Evolutionary conservation across 2,329 filamentous ascomycete genomes (phyloP), one percentile per base, ranked within the genome.

Genomic region (Penicillium sp.): DNA sequence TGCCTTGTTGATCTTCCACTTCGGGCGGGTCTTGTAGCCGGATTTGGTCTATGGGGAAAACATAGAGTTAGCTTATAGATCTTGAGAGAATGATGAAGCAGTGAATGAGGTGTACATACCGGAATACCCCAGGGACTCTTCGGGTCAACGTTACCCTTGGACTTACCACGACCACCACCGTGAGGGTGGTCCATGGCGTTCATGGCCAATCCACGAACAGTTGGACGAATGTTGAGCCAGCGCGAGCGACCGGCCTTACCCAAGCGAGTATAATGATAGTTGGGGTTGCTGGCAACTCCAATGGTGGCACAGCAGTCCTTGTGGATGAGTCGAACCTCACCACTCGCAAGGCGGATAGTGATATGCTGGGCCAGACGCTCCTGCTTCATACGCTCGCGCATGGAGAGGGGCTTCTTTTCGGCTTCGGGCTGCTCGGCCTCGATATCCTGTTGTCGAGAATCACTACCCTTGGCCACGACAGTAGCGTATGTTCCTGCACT

Each of bases 161-260:
- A 97, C 81, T 99, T 99, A 81, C 95, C 95, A 83, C 96, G 87
- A 78, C 95, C 95, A 90, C 95, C 95, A 85, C 95, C 95, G 76
- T 99, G 95, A 71, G 95, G 95, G 83, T 99, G 95, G 72, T 99
- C 95, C 68, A 87, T 90, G 87, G 93, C 92, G 81, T 99, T 99
- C 96, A 99, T 99, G 62, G 96, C 95, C 68, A 98, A 80, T 89
- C 95, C 96, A 81, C 96, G 88, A 45, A 99, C 95, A 0, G 95
- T 97, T 16, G 95, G 95, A 66, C 95, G 84, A 71, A 96, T 96
- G 72, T 95, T 95, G 65, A 98, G 78, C 93, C 92, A 97, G 71
- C 95, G 86, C 67, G 89, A 92, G 69, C 96, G 87, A 72, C 95
- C 95, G 67, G 95, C 95, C 80, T 99, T 99, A 68, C 96, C 96